Evolutionary conservation across 208 protist species (phyloP).

Genomic region (Kentomonas sorsogonicus): DNA sequence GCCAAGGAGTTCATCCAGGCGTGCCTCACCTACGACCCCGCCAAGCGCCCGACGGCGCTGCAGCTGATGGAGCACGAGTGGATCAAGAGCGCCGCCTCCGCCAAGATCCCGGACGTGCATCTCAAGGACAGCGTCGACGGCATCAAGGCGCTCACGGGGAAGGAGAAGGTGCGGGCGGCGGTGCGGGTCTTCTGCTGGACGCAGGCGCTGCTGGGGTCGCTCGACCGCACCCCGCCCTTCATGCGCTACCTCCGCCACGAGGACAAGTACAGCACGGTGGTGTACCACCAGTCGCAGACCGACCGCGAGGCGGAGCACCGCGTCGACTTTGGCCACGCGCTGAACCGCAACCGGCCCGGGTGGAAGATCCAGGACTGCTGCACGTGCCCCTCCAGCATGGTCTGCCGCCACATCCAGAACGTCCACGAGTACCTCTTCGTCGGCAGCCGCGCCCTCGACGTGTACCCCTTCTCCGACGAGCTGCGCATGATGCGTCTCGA

Average conservation of each 20-base stretch:
- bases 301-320: conserved; percentile 44
- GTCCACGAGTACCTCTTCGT: conserved; percentile 85
- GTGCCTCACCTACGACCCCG: conserved; percentile 67
- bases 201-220: conserved; percentile 43
- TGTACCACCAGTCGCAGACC: conserved; percentile 70
- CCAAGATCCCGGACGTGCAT: conserved; percentile 47
- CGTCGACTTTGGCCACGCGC: conserved; percentile 64
- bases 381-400: conserved; percentile 53
- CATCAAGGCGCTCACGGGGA: conserved; percentile 49
- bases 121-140: conserved; percentile 41
- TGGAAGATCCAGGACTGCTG: conserved; percentile 73
- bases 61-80: conserved; percentile 62
- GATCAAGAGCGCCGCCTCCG: conserved; percentile 38
- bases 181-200: conserved; percentile 66
- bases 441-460: conserved; percentile 55
- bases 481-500: conserved; percentile 56
- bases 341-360: conserved; percentile 34
- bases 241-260: conserved; percentile 74
- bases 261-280: conserved; percentile 60
- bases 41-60: conserved; percentile 50
- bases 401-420: conserved; percentile 86
- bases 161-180: conserved; percentile 57
- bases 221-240: conserved; percentile 69
- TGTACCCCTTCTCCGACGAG: conserved; percentile 70
- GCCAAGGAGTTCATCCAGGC: conserved; percentile 56